Conservation (phyloP, 1,284 basidiomycete genomes). For the Irpex sp. region DNA sequence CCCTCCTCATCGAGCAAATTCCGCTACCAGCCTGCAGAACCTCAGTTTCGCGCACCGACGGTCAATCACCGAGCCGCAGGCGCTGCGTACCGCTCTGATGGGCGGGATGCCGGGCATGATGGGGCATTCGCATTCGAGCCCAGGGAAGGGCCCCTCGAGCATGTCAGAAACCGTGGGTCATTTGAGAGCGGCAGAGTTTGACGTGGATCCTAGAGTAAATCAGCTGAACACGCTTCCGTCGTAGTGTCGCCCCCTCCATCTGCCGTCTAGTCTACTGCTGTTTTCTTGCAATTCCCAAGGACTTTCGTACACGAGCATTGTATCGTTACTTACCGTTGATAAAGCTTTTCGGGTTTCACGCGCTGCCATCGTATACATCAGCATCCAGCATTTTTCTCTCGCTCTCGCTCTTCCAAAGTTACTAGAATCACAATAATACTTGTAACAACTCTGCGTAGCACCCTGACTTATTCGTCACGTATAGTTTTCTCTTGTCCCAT, state of each 20-base stretch:
- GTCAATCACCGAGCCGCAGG: constrained; percentile 47
- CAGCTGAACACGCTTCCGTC: constrained; percentile 15
- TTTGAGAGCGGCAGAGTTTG: constrained; percentile 15
- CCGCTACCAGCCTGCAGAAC: constrained; percentile 15
- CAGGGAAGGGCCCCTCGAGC: constrained; percentile 39
- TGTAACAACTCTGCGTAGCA: constrained; percentile 8
- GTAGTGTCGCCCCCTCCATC: not conserved
- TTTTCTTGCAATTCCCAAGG: constrained; percentile 13
- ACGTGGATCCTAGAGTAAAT: constrained; percentile 16
- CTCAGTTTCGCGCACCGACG: constrained; percentile 38
- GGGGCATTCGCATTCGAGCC: constrained; percentile 17
- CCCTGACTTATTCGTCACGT: constrained; percentile 12
- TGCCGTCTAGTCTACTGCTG: constrained; percentile 12
- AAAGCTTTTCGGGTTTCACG: constrained; percentile 15
- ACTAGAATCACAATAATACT: constrained; percentile 4
- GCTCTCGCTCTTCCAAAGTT: not conserved
- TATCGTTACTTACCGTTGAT: constrained; percentile 18
- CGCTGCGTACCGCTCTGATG: constrained; percentile 38
- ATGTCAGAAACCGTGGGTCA: constrained; percentile 23
- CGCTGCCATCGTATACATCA: constrained; percentile 12
- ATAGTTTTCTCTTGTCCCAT: not conserved
- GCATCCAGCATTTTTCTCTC: constrained; percentile 3
- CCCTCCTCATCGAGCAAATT: constrained; percentile 24
- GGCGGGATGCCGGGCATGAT: constrained; percentile 37
- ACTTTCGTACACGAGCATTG: constrained; percentile 17